Evolutionary conservation across 768 basidiomycete species (phyloP), one percentile per base, ranked within the genome.

Genomic region (Lactarius hengduanensis): DNA sequence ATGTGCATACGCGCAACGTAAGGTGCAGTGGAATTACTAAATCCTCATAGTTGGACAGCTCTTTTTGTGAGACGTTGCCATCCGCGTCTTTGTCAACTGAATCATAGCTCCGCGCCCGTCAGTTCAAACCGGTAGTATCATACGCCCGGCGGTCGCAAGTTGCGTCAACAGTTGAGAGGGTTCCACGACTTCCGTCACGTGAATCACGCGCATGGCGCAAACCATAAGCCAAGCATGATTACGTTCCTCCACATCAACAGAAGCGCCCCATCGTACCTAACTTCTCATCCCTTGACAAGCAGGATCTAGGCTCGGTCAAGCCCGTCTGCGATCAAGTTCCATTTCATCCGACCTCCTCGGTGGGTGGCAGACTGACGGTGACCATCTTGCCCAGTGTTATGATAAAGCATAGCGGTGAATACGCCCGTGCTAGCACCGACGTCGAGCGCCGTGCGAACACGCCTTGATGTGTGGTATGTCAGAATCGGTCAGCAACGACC

Each of bases 391-490:
- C 77, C 76, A 20, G 92, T 83, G 18, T 96, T 83, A 64, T 90
- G 86, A 71, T 92, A 84, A 30, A 97, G 79, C 2, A 96, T 89
- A 0, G 90, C 92, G 16, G 78, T 77, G 30, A 92, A 84, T 74
- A 96, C 95, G 0, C 93, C 93, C 0, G 90, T 91, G 22, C 93
- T 94, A 56, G 87, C 89, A 10, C 94, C 94, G 4, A 98, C 86
- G 73, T 98, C 96, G 34, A 98, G 87, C 0, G 95, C 90, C 30
- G 43, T 82, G 84, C 1, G 86, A 80, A 0, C 90, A 91, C 0
- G 88, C 86, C n/a, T 80, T 77, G 26, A 97, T 81, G 73, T 85
- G 87, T 0, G 88, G 83, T 2, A 10, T 32, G 65, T 56, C 26
- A 16, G 22, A 26, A 53, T 53, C 50, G 26, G 50, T 53, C 22